Conservation (phyloP, 2,329 filamentous ascomycete genomes). For the Fusarium nematophilum region DNA sequence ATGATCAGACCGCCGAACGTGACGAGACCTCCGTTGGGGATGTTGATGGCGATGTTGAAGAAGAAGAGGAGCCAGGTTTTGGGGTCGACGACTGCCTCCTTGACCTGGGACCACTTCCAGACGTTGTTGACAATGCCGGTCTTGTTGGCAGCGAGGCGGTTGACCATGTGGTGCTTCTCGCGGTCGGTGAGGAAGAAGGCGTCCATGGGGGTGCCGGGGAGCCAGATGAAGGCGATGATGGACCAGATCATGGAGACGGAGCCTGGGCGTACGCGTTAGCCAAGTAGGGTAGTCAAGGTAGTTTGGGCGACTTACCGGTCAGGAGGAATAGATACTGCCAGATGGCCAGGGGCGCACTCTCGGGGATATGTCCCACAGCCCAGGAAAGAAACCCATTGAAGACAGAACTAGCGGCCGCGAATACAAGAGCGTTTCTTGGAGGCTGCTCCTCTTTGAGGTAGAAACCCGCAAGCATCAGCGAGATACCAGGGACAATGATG, state of each 20-base stretch:
- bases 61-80: constrained; percentile 66
- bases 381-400: constrained; percentile 15
- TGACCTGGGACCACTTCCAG: constrained; percentile 60
- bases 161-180: constrained; percentile 11
- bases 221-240: constrained; percentile 11
- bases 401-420: constrained; percentile 10
- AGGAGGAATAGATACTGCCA: constrained; percentile 18
- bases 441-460: constrained; percentile 15
- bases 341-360: constrained; percentile 1
- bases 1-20: constrained; percentile 22
- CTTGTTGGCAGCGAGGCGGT: constrained; percentile 22
- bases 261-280: not conserved
- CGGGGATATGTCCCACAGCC: constrained; percentile 10
- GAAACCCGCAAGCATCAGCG: constrained; percentile 9
- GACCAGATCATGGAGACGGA: constrained; percentile 18
- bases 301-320: not conserved
- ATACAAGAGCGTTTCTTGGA: constrained; percentile 8
- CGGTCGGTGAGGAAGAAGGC: constrained; percentile 15
- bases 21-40: constrained; percentile 63
- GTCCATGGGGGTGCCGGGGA: constrained; percentile 26
- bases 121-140: constrained; percentile 50
- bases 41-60: constrained; percentile 61
- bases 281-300: not conserved
- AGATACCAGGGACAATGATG: constrained; percentile 12
- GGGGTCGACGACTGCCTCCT: constrained; percentile 61